A percentile compares a stretch with the other conserved stretches of the same genome.
These are phyloP conservation scores for Daedalea quercina DNA, from an alignment of 768 basidiomycete species.

Conservation along the genomic window DNA sequence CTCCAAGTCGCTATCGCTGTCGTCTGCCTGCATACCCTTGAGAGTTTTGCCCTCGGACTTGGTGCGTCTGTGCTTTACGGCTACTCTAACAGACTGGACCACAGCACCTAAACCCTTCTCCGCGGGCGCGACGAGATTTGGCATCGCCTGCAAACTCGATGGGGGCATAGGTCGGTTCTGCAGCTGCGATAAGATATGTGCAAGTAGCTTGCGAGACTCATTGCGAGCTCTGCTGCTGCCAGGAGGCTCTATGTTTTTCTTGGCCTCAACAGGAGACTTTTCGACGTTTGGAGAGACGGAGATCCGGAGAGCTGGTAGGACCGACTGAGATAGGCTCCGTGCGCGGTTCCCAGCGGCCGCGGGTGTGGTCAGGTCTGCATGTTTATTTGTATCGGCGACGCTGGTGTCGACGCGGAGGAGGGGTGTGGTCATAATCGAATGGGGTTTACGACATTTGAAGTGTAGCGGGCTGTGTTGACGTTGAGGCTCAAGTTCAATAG, in stretches of 20 bases:
- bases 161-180: conserved; percentile 49
- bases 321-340: conserved; percentile 19
- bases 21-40: conserved; percentile 16
- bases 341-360: conserved; percentile 13
- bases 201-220: conserved; percentile 65
- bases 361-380: conserved; percentile 6
- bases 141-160: conserved; percentile 38
- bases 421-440: conserved; percentile 1
- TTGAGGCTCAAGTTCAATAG: not conserved
- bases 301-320: conserved; percentile 22
- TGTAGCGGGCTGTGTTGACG: too few species aligned
- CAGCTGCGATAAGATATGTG: conserved; percentile 59
- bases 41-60: conserved; percentile 16
- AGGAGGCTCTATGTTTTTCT: conserved; percentile 11
- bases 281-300: conserved; percentile 20
- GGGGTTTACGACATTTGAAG: not conserved
- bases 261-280: conserved; percentile 18
- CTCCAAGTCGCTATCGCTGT: conserved; percentile 40
- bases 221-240: conserved; percentile 37
- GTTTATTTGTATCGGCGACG: not conserved
- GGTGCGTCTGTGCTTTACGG: conserved; percentile 28
- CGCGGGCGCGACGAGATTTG: conserved; percentile 15
- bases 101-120: conserved; percentile 35
- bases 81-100: conserved; percentile 38
- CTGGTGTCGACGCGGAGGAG: conserved; percentile 16